A percentile compares a stretch with the other conserved stretches of the same genome.
These are phyloP conservation scores for Ascochyta clinopodiicola DNA, from an alignment of 2,329 filamentous ascomycete genomes.

Conservation along the genomic window DNA sequence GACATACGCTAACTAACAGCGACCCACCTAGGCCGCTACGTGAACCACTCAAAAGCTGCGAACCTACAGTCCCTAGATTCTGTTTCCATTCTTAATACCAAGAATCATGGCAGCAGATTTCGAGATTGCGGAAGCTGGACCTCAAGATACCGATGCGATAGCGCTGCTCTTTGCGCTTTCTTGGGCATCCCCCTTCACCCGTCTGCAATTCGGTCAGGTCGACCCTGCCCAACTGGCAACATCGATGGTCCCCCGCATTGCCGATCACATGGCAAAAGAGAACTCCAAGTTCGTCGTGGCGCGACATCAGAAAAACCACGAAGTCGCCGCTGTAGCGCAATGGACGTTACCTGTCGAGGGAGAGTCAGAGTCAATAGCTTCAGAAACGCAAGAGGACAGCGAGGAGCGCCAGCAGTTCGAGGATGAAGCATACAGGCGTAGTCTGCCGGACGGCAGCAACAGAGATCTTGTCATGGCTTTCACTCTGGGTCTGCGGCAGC, in stretches of 20 bases:
- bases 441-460: conserved; percentile 32
- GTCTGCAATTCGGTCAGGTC: conserved; percentile 37
- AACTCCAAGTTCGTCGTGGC: conserved; percentile 22
- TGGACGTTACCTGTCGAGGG: conserved; percentile 27
- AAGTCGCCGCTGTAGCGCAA: conserved; percentile 35
- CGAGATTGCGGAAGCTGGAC: conserved; percentile 17
- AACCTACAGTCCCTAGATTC: no score
- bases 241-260: conserved; percentile 32
- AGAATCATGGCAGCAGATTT: background rate
- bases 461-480: conserved; percentile 36
- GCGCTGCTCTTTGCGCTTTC: conserved; percentile 33
- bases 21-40: background rate
- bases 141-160: conserved; percentile 27
- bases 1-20: no score
- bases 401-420: conserved; percentile 32
- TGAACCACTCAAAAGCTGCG: background rate
- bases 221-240: conserved; percentile 21
- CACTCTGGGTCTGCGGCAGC: conserved; percentile 15
- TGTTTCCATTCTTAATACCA: background rate
- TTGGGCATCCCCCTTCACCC: conserved; percentile 36
- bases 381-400: conserved; percentile 25
- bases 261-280: conserved; percentile 21
- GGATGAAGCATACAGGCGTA: conserved; percentile 29
- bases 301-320: conserved; percentile 8
- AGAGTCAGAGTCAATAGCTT: background rate